These are phyloP conservation scores for Curvularia spicifera DNA, from an alignment of 2,329 filamentous ascomycete species.

Conservation along the genomic window DNA sequence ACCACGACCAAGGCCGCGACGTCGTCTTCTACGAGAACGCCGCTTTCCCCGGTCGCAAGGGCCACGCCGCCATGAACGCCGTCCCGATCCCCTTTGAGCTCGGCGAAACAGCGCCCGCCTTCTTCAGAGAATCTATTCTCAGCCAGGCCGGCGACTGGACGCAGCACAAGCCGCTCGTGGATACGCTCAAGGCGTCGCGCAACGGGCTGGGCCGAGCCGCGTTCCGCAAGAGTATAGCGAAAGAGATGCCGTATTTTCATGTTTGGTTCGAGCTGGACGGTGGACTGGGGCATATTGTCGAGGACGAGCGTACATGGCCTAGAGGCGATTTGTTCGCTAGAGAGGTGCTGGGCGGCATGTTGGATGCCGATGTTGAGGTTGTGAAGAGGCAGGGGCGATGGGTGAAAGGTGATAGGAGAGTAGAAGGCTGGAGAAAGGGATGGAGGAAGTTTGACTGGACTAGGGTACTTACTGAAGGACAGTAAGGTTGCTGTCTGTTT, in stretches of 20 bases:
- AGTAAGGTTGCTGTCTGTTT: neutral
- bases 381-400: slow-evolving; percentile 91
- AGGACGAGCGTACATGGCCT: slow-evolving; percentile 85
- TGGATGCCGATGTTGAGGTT: slow-evolving; percentile 79
- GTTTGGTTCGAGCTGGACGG: slow-evolving; percentile 93
- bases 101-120: slow-evolving; percentile 90
- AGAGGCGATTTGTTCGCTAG: slow-evolving; percentile 89
- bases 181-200: slow-evolving; percentile 72
- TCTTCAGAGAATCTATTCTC: slow-evolving; percentile 94
- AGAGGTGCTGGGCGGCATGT: slow-evolving; percentile 90
- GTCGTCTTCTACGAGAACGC: slow-evolving; percentile 99
- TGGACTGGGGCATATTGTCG: slow-evolving; percentile 89
- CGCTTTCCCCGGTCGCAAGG: slow-evolving; percentile 75
- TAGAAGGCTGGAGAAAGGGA: slow-evolving; percentile 78
- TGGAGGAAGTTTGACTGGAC: slow-evolving; percentile 97
- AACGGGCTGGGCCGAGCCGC: slow-evolving; percentile 77
- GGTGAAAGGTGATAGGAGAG: slow-evolving; percentile 70
- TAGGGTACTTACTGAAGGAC: slow-evolving; percentile 62
- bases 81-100: slow-evolving; percentile 89
- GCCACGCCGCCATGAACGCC: slow-evolving; percentile 84
- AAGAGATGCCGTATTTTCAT: slow-evolving; percentile 99
- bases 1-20: slow-evolving; percentile 88
- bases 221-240: slow-evolving; percentile 82
- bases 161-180: slow-evolving; percentile 93
- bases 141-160: slow-evolving; percentile 90